Conservation (phyloP, 2,329 filamentous ascomycete genomes). For the Calonectria montana region DNA sequence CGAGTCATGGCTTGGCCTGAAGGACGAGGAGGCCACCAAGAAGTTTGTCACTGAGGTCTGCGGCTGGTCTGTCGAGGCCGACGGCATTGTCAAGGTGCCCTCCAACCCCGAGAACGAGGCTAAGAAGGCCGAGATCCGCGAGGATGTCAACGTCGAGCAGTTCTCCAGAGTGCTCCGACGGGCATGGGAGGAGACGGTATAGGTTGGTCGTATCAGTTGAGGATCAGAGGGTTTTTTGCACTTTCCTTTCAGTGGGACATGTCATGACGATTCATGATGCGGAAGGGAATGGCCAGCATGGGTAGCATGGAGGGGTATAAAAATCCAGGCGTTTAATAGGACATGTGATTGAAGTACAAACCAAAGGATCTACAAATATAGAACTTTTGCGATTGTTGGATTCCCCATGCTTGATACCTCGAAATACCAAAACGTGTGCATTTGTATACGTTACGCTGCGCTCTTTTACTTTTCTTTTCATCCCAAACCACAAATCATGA, state of each 20-base stretch:
- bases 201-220: slow-evolving; percentile 29
- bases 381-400: slow-evolving; percentile 43
- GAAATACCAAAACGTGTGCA: slow-evolving; percentile 14
- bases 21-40: slow-evolving; percentile 71
- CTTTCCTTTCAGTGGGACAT: slow-evolving; percentile 39
- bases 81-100: slow-evolving; percentile 78
- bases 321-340: slow-evolving; percentile 52
- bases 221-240: slow-evolving; percentile 33
- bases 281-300: slow-evolving; percentile 43
- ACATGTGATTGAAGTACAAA: slow-evolving; percentile 51
- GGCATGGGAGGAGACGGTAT: slow-evolving; percentile 79
- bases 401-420: slow-evolving; percentile 27
- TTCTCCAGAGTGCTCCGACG: slow-evolving; percentile 83
- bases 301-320: slow-evolving; percentile 45
- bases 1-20: slow-evolving; percentile 80
- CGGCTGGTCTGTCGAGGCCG: slow-evolving; percentile 83
- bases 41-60: slow-evolving; percentile 89
- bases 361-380: slow-evolving; percentile 47
- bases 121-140: slow-evolving; percentile 92
- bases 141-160: slow-evolving; percentile 93
- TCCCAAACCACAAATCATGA: slow-evolving; percentile 36
- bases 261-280: slow-evolving; percentile 46
- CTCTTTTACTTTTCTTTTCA: slow-evolving; percentile 1
- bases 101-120: slow-evolving; percentile 98
- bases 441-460: not conserved